phyloP scores from a whole-genome alignment of 176 grass and related monocot species.

The Pontederia paniculata region DNA sequence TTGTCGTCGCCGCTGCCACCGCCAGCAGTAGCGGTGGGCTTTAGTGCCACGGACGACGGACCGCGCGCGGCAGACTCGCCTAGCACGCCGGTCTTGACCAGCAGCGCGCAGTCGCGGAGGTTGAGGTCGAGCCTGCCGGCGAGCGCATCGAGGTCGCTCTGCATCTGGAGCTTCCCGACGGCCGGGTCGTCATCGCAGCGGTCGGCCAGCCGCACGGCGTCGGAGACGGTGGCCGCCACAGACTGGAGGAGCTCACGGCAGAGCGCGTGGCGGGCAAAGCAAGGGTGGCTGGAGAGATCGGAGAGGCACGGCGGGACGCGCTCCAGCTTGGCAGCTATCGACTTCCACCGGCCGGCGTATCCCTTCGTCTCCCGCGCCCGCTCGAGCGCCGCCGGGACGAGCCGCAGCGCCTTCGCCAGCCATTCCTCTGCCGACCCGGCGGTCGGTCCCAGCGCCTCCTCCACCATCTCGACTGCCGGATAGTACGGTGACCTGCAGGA shows the following conservation, averaged over 20 bases:
- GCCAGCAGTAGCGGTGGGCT: neutral
- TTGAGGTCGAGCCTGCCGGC: slow-evolving; percentile 75
- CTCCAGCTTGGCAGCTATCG: slow-evolving; percentile 1
- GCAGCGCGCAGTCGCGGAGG: slow-evolving; percentile 63
- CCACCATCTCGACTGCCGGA: no score
- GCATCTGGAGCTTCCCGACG: slow-evolving; percentile 8
- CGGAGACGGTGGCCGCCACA: neutral
- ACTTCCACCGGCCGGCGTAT: slow-evolving; percentile 7
- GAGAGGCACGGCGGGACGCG: slow-evolving; percentile 7
- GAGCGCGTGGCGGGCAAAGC: slow-evolving; percentile 6
- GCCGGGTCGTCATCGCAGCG: neutral
- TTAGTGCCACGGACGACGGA: no score
- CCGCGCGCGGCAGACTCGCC: slow-evolving; percentile 31
- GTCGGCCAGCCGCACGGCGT: neutral
- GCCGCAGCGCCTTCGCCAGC: neutral
- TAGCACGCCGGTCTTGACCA: slow-evolving; percentile 80
- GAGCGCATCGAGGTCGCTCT: slow-evolving; percentile 81
- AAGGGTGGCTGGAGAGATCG: slow-evolving; percentile 10
- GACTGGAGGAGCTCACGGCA: slow-evolving; percentile 7
- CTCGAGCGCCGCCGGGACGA: neutral
- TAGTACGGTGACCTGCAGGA: no score
- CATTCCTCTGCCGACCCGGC: neutral
- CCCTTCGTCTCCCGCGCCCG: neutral
- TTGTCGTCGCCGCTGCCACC: neutral
- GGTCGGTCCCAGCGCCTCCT: neutral